These are phyloP conservation scores for Fraxinus angustifolia DNA, from an alignment of 305 asterid genomes.

Conservation along the genomic window DNA sequence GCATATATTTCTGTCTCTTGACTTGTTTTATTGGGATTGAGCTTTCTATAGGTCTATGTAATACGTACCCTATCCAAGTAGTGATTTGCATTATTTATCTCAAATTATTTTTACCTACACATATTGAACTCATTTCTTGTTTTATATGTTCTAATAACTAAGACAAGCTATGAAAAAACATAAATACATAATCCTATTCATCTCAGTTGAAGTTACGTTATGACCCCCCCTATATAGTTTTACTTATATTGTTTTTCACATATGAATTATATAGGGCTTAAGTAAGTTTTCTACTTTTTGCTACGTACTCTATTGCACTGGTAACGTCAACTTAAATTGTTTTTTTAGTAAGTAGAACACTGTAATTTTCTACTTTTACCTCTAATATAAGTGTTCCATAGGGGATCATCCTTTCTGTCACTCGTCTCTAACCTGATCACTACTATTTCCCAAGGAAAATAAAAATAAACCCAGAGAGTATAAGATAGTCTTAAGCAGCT, in stretches of 20 bases:
- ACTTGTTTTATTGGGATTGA: background rate
- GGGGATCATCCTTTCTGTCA: background rate
- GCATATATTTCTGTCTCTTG: background rate
- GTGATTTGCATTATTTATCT: background rate
- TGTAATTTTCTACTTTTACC: background rate
- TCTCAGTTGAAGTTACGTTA: background rate
- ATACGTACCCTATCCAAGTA: background rate
- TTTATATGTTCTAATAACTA: background rate
- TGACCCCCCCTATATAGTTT: background rate
- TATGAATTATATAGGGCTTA: background rate
- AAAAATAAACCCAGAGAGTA: background rate
- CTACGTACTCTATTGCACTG: background rate
- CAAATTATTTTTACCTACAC: slow-evolving; percentile 3
- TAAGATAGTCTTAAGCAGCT: background rate
- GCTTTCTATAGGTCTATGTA: background rate
- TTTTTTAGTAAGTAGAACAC: background rate
- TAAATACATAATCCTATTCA: background rate
- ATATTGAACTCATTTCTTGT: background rate
- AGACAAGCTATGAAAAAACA: background rate
- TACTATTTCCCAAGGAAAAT: background rate
- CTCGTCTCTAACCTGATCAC: background rate
- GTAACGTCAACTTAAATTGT: background rate
- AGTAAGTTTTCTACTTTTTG: background rate
- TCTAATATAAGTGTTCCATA: background rate
- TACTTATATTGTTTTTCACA: background rate